Evolutionary conservation across 495 filamentous ascomycete genomes (phyloP), one percentile per base, ranked within the genome.

Genomic region (Umbilicaria muhlenbergii): DNA sequence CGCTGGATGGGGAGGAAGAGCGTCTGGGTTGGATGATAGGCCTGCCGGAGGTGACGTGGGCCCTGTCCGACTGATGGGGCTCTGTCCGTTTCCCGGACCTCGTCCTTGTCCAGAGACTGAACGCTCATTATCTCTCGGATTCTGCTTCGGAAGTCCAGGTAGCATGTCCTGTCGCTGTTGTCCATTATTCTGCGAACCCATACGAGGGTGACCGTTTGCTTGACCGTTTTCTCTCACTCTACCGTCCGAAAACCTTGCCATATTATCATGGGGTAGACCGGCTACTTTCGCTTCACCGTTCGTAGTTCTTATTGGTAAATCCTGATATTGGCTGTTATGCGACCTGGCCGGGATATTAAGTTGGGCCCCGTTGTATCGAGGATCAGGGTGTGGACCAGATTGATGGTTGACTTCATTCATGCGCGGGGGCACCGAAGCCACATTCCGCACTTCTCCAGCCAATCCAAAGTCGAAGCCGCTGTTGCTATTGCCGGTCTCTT

Each of bases 1-100:
- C 5, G 69, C 65, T 10, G 89, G 86, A 56, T 94, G 91, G 28
- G 74, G 69, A 13, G 86, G 62, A 3, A 92, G 66, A n/a, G 65
- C 65, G 56, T 86, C 80, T 2, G 71, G 68, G 41, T 73, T 65
- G 15, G 57, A 39, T 34, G 51, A 53, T 31, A 38, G 47, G 38
- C 44, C 67, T 45, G 46, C 49, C 62, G 65, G 44, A 52, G 64
- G 52, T 42, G 58, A 51, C 53, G 57, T 32, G 33, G 49, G 50
- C 28, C 40, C 34, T 37, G 3, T 11, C 3, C 19, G 37, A 17
- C 14, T 40, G 31, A 33, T 14, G n/a, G 51, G 51, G 38, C 48
- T 45, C 18, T 50, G 48, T 34, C 21, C 33, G 18, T 38, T 57
- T 46, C 14, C 42, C 32, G 35, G 36, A 28, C 8, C 39, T 13